Percentiles rank a stretch among this genome's conserved stretches.
phyloP scores from a whole-genome alignment of 805 yeast species.

The Candida tammaniensis region DNA sequence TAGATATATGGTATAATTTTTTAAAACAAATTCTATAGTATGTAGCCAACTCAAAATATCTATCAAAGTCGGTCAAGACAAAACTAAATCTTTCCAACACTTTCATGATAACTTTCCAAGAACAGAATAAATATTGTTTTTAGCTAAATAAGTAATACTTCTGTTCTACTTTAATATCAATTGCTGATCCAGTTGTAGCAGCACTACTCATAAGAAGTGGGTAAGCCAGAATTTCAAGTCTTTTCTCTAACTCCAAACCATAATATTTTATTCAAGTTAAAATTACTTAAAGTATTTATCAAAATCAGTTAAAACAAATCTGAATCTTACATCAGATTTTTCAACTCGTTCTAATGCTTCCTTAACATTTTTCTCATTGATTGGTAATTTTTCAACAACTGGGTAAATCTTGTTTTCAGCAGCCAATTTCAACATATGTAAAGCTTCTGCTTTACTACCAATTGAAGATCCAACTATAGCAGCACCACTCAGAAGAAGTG shows the following conservation, averaged over 20 bases:
- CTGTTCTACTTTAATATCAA: slow-evolving; percentile 34
- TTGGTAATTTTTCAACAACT: slow-evolving; percentile 35
- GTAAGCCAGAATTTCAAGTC: slow-evolving; percentile 19
- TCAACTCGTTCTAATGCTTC: slow-evolving; percentile 32
- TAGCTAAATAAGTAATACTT: slow-evolving; percentile 37
- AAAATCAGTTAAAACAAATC: slow-evolving; percentile 59
- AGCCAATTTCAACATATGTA: slow-evolving; percentile 35
- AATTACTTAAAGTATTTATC: slow-evolving; percentile 29
- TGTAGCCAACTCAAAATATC: slow-evolving; percentile 19
- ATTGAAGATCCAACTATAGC: slow-evolving; percentile 28
- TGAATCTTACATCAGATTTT: slow-evolving; percentile 36
- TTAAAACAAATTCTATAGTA: too few relatives aligned
- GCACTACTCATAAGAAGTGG: slow-evolving; percentile 23
- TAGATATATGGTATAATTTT: too few relatives aligned
- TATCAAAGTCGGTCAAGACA: slow-evolving; percentile 55
- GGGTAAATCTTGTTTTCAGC: slow-evolving; percentile 33
- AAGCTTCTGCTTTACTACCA: slow-evolving; percentile 34
- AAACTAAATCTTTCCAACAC: slow-evolving; percentile 48
- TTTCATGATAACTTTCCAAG: slow-evolving; percentile 32
- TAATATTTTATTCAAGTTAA: too few relatives aligned
- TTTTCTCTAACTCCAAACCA: too few relatives aligned
- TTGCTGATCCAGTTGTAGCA: slow-evolving; percentile 26
- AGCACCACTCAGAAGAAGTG: slow-evolving; percentile 23
- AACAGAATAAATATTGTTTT: slow-evolving; percentile 32
- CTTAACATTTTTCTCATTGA: slow-evolving; percentile 28